Base-by-base conservation (phyloP, 768 basidiomycete genomes). In the Coprinopsis sp. region DNA sequence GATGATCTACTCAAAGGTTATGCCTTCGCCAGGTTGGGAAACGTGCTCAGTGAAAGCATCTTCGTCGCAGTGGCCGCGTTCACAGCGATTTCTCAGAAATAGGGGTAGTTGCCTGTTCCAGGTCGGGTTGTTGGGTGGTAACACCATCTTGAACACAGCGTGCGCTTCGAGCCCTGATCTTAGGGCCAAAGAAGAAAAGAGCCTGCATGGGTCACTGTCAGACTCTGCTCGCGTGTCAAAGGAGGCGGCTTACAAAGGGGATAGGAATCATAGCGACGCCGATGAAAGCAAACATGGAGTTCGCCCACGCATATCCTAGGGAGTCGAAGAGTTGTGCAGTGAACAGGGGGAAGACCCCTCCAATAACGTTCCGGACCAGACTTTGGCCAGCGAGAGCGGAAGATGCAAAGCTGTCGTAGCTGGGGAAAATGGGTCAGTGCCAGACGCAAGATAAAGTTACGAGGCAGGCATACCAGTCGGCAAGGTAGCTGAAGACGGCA, bases 371-470 rank as follows among this genome's bases (percentile, higher is more conserved):
- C 28, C 82, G 69, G 49, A 70, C 69, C 40, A 82, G 64, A 53
- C 73, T 79, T 59, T 82, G 81, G 1, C 74, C 82, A 0, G 82
- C 81, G 22, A 82, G 60, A 3, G 82, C 81, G 1, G 79, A 81
- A 0, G 79, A 81, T 16, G 82, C 81, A 54, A 78, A 82, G 4
- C 67, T 64, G 1, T 72, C 71, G 40, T 76, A 75, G 52, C 74
- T 62, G 50, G 18, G 14, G n/a, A 24, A 14, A n/a, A 51, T 30
- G 3, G 25, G 22, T 28, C 29, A 13, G 13, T 4, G 10, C 14
- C 8, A 3, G n/a, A 3, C 18, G 4, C 10, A 6, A 33, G 23
- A 10, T n/a, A 7, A 16, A 11, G 36, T 14, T 14, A 37, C n/a
- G n/a, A n/a, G 10, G 8, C 5, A 25, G 25, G 58, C 69, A 48